phyloP scores from a whole-genome alignment of 306 rosid species.

The Arachis hypogaea region DNA sequence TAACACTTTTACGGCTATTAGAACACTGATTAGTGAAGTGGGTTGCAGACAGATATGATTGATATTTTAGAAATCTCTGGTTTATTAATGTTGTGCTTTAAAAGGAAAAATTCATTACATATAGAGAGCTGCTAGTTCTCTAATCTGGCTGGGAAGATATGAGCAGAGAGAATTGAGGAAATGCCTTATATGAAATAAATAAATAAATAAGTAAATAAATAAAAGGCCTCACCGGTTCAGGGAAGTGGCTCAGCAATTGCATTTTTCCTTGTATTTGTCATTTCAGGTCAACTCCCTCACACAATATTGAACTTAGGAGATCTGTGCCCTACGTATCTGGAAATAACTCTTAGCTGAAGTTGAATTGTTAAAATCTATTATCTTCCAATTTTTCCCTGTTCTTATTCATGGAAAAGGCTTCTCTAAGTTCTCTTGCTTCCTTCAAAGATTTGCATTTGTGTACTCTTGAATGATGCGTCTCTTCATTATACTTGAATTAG shows the following conservation, averaged over 20 bases:
- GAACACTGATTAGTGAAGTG: background rate
- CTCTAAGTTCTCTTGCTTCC: background rate
- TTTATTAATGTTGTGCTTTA: background rate
- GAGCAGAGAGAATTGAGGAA: background rate
- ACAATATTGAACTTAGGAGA: background rate
- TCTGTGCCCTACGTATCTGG: background rate
- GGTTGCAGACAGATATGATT: background rate
- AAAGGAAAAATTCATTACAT: background rate
- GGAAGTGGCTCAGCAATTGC: background rate
- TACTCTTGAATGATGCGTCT: background rate
- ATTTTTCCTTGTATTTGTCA: background rate
- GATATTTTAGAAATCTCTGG: conserved; percentile 17
- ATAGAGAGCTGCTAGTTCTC: conserved; percentile 10
- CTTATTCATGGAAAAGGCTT: background rate
- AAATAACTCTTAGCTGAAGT: background rate
- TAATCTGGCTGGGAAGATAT: conserved; percentile 2
- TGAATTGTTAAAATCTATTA: background rate
- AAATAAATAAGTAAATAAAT: too few relatives aligned
- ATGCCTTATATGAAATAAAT: too few relatives aligned
- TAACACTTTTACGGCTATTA: background rate
- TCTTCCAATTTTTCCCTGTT: background rate
- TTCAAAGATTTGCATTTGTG: background rate
- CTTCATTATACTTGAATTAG: background rate
- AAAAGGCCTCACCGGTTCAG: background rate
- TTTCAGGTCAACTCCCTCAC: conserved; percentile 2